Percentiles rank a stretch among this genome's conserved stretches.
phyloP scores from a whole-genome alignment of 2,329 filamentous ascomycete genomes.

The Penicillium frequentans region DNA sequence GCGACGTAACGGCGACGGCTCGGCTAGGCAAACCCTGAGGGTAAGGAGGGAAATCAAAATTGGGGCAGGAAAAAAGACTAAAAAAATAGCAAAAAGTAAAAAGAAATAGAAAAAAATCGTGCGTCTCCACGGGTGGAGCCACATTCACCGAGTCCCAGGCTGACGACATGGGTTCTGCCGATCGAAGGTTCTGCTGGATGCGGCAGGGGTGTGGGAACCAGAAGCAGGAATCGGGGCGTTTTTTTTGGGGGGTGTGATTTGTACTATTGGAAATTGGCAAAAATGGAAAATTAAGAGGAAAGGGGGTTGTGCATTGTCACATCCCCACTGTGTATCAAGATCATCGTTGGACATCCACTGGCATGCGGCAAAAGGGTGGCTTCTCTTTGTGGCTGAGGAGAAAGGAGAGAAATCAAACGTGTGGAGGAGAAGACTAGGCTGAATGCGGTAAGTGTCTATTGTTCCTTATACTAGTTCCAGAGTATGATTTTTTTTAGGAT shows the following conservation, averaged over 20 bases:
- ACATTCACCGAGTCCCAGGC: slow-evolving; percentile 8
- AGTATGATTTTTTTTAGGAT: neutral
- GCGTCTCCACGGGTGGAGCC: slow-evolving; percentile 11
- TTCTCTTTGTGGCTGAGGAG: slow-evolving; percentile 10
- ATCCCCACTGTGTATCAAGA: slow-evolving; percentile 12
- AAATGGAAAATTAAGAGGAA: neutral
- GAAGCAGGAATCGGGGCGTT: slow-evolving; percentile 1
- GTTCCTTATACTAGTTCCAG: neutral
- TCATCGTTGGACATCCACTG: slow-evolving; percentile 11
- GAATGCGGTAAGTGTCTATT: slow-evolving; percentile 4
- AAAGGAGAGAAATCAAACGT: slow-evolving; percentile 1
- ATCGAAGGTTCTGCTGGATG: slow-evolving; percentile 13
- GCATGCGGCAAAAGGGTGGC: slow-evolving; percentile 13
- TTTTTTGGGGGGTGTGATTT: neutral
- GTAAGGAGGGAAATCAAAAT: neutral
- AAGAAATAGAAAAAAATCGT: neutral
- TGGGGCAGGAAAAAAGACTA: neutral
- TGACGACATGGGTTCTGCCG: slow-evolving; percentile 16
- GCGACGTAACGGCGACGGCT: slow-evolving; percentile 20
- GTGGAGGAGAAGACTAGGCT: slow-evolving; percentile 14
- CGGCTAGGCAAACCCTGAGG: slow-evolving; percentile 21
- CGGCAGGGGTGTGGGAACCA: slow-evolving; percentile 1
- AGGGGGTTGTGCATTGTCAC: slow-evolving; percentile 15
- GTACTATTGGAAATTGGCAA: neutral
- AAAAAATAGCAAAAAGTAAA: neutral